These are phyloP conservation scores for Halenospora varia DNA, from an alignment of 495 filamentous ascomycete genomes.

Conservation along the genomic window DNA sequence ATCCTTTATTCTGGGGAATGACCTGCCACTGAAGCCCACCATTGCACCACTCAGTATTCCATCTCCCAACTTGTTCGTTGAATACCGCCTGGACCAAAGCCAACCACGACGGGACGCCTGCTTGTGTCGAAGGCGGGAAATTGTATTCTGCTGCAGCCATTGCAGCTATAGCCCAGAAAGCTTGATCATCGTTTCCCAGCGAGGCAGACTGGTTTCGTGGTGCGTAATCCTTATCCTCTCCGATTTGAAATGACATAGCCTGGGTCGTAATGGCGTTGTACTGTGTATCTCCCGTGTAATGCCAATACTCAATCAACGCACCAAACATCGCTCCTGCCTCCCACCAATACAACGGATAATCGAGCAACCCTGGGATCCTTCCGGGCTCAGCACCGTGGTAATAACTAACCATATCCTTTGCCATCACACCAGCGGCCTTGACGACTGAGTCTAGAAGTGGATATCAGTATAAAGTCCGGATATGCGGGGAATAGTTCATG, in stretches of 20 bases:
- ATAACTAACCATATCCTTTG: constrained; percentile 56
- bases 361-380: constrained; percentile 7
- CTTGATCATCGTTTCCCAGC: constrained; percentile 63
- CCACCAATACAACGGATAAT: constrained; percentile 58
- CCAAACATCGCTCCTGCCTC: constrained; percentile 71
- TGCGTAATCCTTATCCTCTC: constrained; percentile 60
- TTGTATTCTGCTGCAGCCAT: constrained; percentile 61
- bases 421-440: constrained; percentile 53
- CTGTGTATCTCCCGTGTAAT: constrained; percentile 60
- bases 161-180: constrained; percentile 61
- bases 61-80: constrained; percentile 65
- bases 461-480: no score
- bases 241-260: constrained; percentile 64
- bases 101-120: constrained; percentile 60
- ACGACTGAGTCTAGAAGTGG: constrained; percentile 54
- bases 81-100: constrained; percentile 74
- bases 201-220: constrained; percentile 47
- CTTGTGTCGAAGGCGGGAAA: constrained; percentile 49
- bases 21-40: constrained; percentile 80
- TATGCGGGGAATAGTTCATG: no score
- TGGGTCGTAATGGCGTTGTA: constrained; percentile 60
- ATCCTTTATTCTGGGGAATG: constrained; percentile 64
- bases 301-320: constrained; percentile 70
- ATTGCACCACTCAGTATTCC: constrained; percentile 56
- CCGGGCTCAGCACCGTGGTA: constrained; percentile 51